These are phyloP conservation scores for Paracamarosporium sp. DNA, from an alignment of 2,329 filamentous ascomycete genomes.

Conservation along the genomic window DNA sequence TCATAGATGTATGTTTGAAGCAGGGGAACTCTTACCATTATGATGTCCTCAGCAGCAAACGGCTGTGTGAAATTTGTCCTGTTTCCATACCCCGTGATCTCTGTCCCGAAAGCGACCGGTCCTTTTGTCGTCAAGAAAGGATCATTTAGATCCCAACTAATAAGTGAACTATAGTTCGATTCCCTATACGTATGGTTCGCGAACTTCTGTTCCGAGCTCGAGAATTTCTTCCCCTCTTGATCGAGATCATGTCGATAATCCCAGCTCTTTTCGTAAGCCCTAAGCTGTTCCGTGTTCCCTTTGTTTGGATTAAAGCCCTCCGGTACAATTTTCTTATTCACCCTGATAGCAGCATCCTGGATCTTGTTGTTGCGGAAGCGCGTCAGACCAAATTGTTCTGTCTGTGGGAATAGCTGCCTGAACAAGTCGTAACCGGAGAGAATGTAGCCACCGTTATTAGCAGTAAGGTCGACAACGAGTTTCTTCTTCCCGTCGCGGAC, in stretches of 20 bases:
- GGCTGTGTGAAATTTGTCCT: constrained; percentile 19
- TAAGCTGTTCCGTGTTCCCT: neutral
- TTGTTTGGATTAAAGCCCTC: constrained; percentile 36
- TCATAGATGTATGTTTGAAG: neutral
- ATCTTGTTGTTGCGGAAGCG: constrained; percentile 44
- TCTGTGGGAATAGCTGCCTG: constrained; percentile 56
- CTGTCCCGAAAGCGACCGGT: constrained; percentile 1
- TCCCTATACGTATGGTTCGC: constrained; percentile 26
- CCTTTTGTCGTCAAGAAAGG: constrained; percentile 44
- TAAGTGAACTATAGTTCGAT: constrained; percentile 24
- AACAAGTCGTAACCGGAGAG: constrained; percentile 45
- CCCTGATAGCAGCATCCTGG: neutral
- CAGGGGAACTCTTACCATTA: constrained; percentile 35
- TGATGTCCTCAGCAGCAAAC: constrained; percentile 37
- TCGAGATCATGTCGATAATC: constrained; percentile 21
- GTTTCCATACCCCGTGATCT: constrained; percentile 2
- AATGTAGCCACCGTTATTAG: constrained; percentile 28
- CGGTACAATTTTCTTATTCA: constrained; percentile 31
- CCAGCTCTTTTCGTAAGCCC: neutral
- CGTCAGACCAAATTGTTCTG: constrained; percentile 47
- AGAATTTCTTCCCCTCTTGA: constrained; percentile 24
- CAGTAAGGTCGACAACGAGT: constrained; percentile 63
- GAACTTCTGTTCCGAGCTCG: constrained; percentile 35
- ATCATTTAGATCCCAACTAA: constrained; percentile 42
- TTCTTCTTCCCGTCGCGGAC: constrained; percentile 58